Evolutionary conservation across 345 rosid genomes (phyloP).

Genomic region (Populus deltoides): DNA sequence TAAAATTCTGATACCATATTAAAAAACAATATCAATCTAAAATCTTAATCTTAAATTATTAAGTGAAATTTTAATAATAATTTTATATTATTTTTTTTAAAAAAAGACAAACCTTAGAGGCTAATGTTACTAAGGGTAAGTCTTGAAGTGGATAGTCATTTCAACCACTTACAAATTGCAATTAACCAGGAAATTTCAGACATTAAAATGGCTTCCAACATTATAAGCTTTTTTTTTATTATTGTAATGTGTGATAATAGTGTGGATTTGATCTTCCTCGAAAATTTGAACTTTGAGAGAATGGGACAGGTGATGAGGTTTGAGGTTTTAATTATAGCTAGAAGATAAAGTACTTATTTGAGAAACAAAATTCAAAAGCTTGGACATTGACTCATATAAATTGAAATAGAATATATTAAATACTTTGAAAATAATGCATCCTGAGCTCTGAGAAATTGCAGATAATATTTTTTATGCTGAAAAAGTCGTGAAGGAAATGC

Average conservation of each 20-base stretch:
- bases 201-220: background rate
- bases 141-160: background rate
- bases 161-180: background rate
- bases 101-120: too few species aligned
- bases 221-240: too few species aligned
- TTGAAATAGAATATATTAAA: background rate
- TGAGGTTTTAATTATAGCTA: background rate
- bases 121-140: background rate
- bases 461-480: background rate
- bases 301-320: too few species aligned
- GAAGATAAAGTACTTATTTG: too few species aligned
- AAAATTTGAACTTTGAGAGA: background rate
- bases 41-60: too few species aligned
- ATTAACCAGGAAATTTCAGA: background rate
- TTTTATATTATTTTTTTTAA: too few species aligned
- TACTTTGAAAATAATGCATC: background rate
- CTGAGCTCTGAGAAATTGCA: too few species aligned
- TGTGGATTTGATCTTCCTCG: background rate
- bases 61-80: too few species aligned
- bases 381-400: background rate
- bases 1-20: too few species aligned
- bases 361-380: background rate
- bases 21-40: too few species aligned
- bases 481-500: background rate
- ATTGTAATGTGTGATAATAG: background rate